These are phyloP conservation scores for Agarophyton chilense DNA, from an alignment of 23 red algal species.

Conservation along the genomic window DNA sequence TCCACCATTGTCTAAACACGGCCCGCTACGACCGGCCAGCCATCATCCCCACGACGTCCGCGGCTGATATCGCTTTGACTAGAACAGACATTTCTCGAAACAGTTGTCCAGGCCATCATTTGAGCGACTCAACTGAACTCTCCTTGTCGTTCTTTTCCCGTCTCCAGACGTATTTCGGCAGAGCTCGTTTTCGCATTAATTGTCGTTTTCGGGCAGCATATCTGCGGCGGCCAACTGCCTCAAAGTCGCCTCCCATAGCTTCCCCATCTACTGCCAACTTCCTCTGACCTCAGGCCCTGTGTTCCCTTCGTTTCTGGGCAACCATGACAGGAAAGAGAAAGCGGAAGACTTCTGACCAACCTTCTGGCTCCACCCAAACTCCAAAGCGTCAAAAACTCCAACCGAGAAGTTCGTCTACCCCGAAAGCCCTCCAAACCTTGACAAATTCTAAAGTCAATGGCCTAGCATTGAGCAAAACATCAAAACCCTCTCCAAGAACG, in stretches of 20 bases:
- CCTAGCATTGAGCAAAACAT: background rate
- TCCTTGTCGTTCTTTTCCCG: too few species aligned
- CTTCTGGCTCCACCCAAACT: background rate
- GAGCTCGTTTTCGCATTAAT: too few species aligned
- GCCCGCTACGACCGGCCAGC: too few species aligned
- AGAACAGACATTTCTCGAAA: too few species aligned
- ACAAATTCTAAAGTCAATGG: background rate
- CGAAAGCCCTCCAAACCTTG: background rate
- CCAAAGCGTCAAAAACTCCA: background rate
- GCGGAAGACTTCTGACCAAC: background rate
- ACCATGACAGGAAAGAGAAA: background rate
- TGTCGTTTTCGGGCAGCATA: too few species aligned
- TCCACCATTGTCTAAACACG: too few species aligned
- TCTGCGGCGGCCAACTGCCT: background rate
- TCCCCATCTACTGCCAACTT: background rate
- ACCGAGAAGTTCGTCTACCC: background rate
- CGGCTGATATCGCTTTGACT: too few species aligned
- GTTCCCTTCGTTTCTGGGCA: background rate
- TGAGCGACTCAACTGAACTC: too few species aligned
- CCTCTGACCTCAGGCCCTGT: background rate
- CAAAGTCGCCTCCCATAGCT: background rate
- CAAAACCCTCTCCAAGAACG: background rate
- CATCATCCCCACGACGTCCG: too few species aligned
- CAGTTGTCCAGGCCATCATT: too few species aligned
- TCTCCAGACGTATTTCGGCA: too few species aligned